Evolutionary conservation across 495 filamentous ascomycete species (phyloP), one percentile per base, ranked within the genome.

Genomic region (Penicillium ucsense): DNA sequence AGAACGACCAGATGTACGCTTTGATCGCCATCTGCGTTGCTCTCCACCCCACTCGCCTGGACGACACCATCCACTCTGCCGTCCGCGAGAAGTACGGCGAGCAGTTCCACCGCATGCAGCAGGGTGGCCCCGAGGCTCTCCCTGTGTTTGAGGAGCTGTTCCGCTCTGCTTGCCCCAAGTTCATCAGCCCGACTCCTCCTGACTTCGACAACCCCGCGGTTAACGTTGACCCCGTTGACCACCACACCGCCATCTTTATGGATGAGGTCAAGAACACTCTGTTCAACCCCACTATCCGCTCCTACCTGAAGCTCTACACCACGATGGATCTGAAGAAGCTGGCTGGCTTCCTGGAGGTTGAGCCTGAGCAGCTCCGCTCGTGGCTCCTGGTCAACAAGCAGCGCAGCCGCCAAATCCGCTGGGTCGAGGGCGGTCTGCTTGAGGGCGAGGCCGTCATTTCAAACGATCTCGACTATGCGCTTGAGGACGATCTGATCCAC

Each of bases 1-100:
- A 97, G 81, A 97, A 95, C 69, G 94, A 98, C 63, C 92, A 96
- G 77, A 98, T 98, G 92, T 95, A 95, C 61, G 92, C 91, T 31
- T 80, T 98, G 53, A 94, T 98, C 54, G 92, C 92, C 62, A 96
- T 98, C 73, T 97, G 92, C 66, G 89, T 97, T 40, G 89, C 92
- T 51, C 94, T 98, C 77, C 84, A 91, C 68, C 92, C 94, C 32
- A 95, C 88, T 43, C 85, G 92, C 57, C 80, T 98, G 57, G 92
- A 98, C 61, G 92, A 98, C 75, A 97, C 92, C 63, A 97, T 98
- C 73, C 92, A 97, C 82, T 92, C 88, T 34, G 89, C 90, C 52
- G 80, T 98, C 33, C 81, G 94, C 45, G 92, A 98, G 79, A 98
- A 98, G 80, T 97, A 96, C 67, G 89, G 90, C 52, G 92, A 98